phyloP scores from a whole-genome alignment of 2,329 filamentous ascomycete genomes.

The Rhexocercosporidium sp. region DNA sequence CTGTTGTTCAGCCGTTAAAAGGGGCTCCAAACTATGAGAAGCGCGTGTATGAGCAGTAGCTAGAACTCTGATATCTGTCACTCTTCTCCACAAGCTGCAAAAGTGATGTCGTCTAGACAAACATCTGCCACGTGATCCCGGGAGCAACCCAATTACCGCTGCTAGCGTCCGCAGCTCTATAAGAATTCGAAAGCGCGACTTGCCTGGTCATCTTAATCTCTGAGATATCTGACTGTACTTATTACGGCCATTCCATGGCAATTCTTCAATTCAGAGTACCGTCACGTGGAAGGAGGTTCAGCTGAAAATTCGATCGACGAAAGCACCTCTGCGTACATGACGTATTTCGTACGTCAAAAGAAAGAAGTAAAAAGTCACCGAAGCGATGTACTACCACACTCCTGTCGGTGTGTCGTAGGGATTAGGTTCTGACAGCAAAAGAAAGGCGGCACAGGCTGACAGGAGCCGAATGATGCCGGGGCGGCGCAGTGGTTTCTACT shows the following conservation, averaged over 20 bases:
- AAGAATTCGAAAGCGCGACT: neutral
- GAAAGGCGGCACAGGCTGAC: neutral
- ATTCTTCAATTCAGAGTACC: too few relatives aligned
- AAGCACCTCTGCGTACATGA: too few relatives aligned
- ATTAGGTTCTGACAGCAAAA: neutral
- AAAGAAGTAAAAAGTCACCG: neutral
- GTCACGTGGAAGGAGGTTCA: too few relatives aligned
- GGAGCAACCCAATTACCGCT: slow-evolving; percentile 2
- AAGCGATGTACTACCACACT: neutral
- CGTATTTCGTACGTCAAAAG: too few relatives aligned
- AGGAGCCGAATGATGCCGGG: neutral
- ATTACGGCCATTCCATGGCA: too few relatives aligned
- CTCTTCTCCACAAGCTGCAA: neutral
- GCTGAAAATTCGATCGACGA: too few relatives aligned
- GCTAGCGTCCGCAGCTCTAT: neutral
- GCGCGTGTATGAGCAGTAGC: neutral
- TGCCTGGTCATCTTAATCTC: too few relatives aligned
- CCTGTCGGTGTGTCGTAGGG: neutral
- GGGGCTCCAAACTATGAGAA: neutral
- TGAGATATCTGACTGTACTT: too few relatives aligned
- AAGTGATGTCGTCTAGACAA: neutral
- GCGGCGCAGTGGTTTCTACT: neutral
- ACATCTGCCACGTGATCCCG: neutral
- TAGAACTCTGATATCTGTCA: neutral
- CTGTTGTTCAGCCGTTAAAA: slow-evolving; percentile 46